Evolutionary conservation across 2,329 filamentous ascomycete genomes (phyloP).

Genomic region (Pseudogymnoascus sp.): DNA sequence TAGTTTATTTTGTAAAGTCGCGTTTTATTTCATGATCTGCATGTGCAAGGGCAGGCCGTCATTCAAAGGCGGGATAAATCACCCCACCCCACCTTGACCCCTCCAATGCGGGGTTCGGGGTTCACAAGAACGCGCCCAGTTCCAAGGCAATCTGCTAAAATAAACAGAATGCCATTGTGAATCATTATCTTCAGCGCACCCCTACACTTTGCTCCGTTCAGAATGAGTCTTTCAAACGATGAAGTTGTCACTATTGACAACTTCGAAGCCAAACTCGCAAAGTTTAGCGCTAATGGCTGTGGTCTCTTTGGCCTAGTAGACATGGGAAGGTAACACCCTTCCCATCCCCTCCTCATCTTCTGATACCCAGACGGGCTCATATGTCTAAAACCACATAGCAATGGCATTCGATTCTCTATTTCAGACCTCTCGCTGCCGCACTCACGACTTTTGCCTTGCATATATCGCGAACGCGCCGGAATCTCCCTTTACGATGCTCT

Average conservation of each 20-base stretch:
- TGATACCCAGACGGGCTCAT: not conserved
- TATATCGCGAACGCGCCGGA: conserved; percentile 68
- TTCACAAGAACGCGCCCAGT: not conserved
- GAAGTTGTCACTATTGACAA: conserved; percentile 26
- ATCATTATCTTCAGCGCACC: not conserved
- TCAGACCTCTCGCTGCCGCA: conserved; percentile 66
- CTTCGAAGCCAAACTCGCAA: conserved; percentile 22
- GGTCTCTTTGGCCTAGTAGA: conserved; percentile 28
- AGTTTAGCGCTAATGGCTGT: conserved; percentile 16
- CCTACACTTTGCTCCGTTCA: not conserved
- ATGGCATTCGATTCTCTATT: conserved; percentile 89
- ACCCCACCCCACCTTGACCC: not conserved
- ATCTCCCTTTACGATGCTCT: conserved; percentile 84
- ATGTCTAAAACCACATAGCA: conserved; percentile 44
- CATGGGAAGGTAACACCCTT: conserved; percentile 27
- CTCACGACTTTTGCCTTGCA: conserved; percentile 63
- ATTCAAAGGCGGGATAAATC: not conserved
- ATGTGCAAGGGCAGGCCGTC: not conserved
- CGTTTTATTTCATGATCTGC: too few species aligned
- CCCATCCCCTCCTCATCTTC: not conserved
- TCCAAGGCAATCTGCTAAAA: not conserved
- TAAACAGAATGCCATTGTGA: not conserved
- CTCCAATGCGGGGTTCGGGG: not conserved
- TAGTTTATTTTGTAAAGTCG: not conserved
- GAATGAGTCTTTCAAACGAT: conserved; percentile 17